A percentile compares a stretch with the other conserved stretches of the same genome.
Evolutionary conservation across 768 basidiomycete species (phyloP).

Genomic region (Royoungia palumana): DNA sequence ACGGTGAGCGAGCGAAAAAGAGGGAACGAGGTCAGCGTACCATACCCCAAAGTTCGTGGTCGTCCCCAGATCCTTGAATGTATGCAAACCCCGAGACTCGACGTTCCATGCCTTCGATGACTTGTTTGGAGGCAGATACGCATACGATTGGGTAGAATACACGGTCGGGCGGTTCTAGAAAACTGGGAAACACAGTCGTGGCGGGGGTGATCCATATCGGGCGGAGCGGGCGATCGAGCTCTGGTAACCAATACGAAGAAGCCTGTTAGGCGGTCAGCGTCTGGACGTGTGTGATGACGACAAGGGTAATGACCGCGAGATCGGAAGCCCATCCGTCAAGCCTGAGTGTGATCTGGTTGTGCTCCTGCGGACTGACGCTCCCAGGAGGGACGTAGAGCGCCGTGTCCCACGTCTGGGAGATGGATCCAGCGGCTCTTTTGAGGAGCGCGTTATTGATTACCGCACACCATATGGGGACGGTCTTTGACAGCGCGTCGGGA

Average conservation of each 20-base stretch:
- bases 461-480: conserved; percentile 92
- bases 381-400: conserved; percentile 69
- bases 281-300: neutral
- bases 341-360: conserved; percentile 64
- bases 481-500: conserved; percentile 91
- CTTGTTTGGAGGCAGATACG: conserved; percentile 77
- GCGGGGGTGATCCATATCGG: conserved; percentile 88
- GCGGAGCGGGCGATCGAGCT: conserved; percentile 61
- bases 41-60: conserved; percentile 88
- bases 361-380: conserved; percentile 70
- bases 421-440: conserved; percentile 2
- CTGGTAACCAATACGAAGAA: conserved; percentile 69
- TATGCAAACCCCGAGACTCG: conserved; percentile 74
- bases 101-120: conserved; percentile 57
- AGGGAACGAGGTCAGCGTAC: conserved; percentile 34
- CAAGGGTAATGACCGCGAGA: conserved; percentile 48
- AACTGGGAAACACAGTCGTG: conserved; percentile 47
- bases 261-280: conserved; percentile 36
- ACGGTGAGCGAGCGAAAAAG: neutral
- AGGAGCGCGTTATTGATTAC: conserved; percentile 71
- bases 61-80: conserved; percentile 92
- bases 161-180: conserved; percentile 23
- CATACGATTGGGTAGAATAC: conserved; percentile 73
- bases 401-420: conserved; percentile 46
- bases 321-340: conserved; percentile 68